A percentile compares a stretch with the other conserved stretches of the same genome.
Conservation (phyloP, 148 eudicot species). For the Drosera capensis region DNA sequence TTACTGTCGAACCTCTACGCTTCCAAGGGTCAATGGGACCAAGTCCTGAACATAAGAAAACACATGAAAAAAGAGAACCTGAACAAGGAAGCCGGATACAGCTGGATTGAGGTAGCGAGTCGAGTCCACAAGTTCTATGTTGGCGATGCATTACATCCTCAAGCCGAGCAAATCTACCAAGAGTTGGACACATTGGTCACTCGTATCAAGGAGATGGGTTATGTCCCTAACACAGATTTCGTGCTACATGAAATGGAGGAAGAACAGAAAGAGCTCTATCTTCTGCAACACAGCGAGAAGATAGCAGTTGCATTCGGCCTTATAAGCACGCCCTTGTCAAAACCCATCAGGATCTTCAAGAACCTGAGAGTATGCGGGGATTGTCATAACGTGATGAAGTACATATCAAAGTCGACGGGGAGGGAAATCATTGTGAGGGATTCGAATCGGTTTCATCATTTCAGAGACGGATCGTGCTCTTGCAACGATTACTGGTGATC, state of each 20-base stretch:
- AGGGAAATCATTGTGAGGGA: constrained; percentile 54
- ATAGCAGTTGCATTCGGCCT: constrained; percentile 66
- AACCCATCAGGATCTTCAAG: constrained; percentile 46
- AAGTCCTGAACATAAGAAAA: constrained; percentile 26
- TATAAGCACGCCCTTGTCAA: constrained; percentile 30
- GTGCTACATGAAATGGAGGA: constrained; percentile 64
- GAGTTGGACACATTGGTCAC: constrained; percentile 25
- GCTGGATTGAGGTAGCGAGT: constrained; percentile 50
- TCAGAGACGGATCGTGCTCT: constrained; percentile 38
- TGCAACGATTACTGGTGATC: constrained; percentile 55
- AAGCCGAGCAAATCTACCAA: constrained; percentile 30
- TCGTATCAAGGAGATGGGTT: constrained; percentile 46
- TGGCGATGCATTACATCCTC: constrained; percentile 46
- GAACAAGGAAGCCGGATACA: constrained; percentile 58
- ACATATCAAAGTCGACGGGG: constrained; percentile 26
- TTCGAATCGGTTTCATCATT: constrained; percentile 54
- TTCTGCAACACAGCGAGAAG: constrained; percentile 63
- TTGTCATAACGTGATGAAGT: constrained; percentile 58
- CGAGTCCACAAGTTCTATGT: constrained; percentile 44
- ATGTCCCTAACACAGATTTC: constrained; percentile 35
- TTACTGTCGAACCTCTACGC: constrained; percentile 47
- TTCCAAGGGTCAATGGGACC: constrained; percentile 32
- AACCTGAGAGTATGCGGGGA: constrained; percentile 47
- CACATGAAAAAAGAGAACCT: constrained; percentile 43
- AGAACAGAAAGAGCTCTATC: constrained; percentile 38